Base-by-base conservation (phyloP, 2,329 filamentous ascomycete genomes). In the Clonostachys solani region DNA sequence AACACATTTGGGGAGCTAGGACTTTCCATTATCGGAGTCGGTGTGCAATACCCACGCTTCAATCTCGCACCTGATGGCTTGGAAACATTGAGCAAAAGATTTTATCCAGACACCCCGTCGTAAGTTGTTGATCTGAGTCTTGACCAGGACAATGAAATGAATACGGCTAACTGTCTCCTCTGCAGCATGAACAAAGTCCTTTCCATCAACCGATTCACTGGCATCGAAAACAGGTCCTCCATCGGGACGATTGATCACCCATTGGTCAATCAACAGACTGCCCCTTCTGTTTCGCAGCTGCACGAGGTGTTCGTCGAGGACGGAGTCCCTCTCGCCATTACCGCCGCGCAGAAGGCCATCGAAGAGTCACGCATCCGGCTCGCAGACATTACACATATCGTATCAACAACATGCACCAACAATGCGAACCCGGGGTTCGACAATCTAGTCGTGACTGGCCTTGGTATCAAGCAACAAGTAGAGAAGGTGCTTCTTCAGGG, bases 351-450 rank as follows among this genome's bases (percentile, higher is more conserved):
- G 23, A 79, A 80, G 59, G 81, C 54, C 8, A 34, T 61, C 7
- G 36, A 50, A 8, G 56, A 63, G 34, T 44, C 55, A 5, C 49
- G 48, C 2, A 63, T 65, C 44, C 61, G 64, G 23, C 42, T 53
- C 7, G 44, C 67, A 7, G 58, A 81, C 44, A 81, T 87, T 51
- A 87, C 83, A 5, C 84, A 87, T 55, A 71, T 86, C 38, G 81
- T 87, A 8, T 78, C 81, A 18, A 84, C 82, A 1, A 86, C 83
- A 6, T 87, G 84, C 59, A 87, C 83, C 8, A 80, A 87, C 59
- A 84, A 80, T 52, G 82, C 82, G 15, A 87, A 86, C 58, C 83
- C 83, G 0, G 83, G 83, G 2, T 87, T 81, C 57, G 84, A 87
- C 53, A 80, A 86, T 60, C 83, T 72, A 51, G 79, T 87, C 19